These are phyloP conservation scores for Phytomonas sp. DNA, from an alignment of 208 protist species.

Conservation along the genomic window DNA sequence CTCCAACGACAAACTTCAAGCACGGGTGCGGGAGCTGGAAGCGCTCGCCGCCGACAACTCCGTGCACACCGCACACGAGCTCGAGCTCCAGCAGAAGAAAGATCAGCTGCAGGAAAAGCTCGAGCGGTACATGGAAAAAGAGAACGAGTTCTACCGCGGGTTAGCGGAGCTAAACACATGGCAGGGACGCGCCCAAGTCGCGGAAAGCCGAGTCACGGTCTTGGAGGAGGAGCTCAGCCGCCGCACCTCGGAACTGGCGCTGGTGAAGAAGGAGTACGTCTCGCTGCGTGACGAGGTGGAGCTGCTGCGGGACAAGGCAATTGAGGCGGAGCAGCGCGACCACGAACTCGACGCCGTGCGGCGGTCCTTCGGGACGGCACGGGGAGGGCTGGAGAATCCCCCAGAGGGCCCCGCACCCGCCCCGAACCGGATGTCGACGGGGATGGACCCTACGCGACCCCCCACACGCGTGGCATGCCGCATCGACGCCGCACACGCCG, in stretches of 20 bases:
- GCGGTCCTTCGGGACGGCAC: background rate
- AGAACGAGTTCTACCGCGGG: conserved; percentile 51
- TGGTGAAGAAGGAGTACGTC: conserved; percentile 55
- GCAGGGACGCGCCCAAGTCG: conserved; percentile 16
- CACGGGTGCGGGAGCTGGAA: conserved; percentile 47
- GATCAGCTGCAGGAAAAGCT: conserved; percentile 35
- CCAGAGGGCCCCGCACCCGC: too few relatives aligned
- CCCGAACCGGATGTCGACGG: background rate
- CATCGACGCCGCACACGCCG: conserved; percentile 34
- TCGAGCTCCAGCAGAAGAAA: conserved; percentile 33
- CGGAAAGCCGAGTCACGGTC: conserved; percentile 7
- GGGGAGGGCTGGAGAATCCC: background rate
- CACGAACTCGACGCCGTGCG: conserved; percentile 25
- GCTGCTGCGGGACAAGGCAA: conserved; percentile 22
- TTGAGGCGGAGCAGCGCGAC: conserved; percentile 29
- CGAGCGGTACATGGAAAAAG: conserved; percentile 28
- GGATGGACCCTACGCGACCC: background rate
- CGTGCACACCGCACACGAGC: conserved; percentile 32
- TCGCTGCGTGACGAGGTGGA: conserved; percentile 53
- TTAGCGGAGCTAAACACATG: conserved; percentile 24
- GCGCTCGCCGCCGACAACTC: conserved; percentile 26
- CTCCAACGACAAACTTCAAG: conserved; percentile 21
- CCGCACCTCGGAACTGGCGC: conserved; percentile 36
- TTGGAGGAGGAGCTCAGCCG: conserved; percentile 26
- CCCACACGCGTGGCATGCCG: background rate